Evolutionary conservation across 805 yeast species (phyloP).

Genomic region (Candida cerambycidarum): DNA sequence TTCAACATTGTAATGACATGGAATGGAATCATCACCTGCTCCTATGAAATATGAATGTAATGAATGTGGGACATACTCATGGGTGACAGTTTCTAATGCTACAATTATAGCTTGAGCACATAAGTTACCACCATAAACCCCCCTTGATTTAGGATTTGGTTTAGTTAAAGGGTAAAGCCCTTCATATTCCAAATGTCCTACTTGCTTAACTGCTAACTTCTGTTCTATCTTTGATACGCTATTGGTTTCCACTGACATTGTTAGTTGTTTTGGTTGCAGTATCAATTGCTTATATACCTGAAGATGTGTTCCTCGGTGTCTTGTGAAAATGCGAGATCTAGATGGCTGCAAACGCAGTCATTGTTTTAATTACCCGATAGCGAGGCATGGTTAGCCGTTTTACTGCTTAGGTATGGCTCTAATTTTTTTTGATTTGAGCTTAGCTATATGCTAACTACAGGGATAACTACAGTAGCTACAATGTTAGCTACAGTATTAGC

Average conservation of each 20-base stretch:
- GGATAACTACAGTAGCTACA: too few species aligned
- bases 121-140: conserved; percentile 42
- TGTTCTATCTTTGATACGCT: conserved; percentile 8
- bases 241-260: conserved; percentile 7
- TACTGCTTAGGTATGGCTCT: too few species aligned
- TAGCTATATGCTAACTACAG: too few species aligned
- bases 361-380: too few species aligned
- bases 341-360: conserved; percentile 4
- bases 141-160: conserved; percentile 31
- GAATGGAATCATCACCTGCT: conserved; percentile 32
- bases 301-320: conserved; percentile 2
- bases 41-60: conserved; percentile 41
- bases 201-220: conserved; percentile 9
- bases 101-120: conserved; percentile 41
- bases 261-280: neutral
- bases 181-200: conserved; percentile 16
- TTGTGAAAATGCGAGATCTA: conserved; percentile 7
- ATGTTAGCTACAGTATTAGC: too few species aligned
- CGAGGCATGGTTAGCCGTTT: too few species aligned
- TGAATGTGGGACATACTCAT: conserved; percentile 38
- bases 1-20: conserved; percentile 34
- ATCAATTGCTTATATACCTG: neutral
- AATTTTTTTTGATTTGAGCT: too few species aligned
- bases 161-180: conserved; percentile 29
- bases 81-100: conserved; percentile 32